Base-by-base conservation (phyloP, 2,329 filamentous ascomycete genomes). In the Neoarthrinium moseri region DNA sequence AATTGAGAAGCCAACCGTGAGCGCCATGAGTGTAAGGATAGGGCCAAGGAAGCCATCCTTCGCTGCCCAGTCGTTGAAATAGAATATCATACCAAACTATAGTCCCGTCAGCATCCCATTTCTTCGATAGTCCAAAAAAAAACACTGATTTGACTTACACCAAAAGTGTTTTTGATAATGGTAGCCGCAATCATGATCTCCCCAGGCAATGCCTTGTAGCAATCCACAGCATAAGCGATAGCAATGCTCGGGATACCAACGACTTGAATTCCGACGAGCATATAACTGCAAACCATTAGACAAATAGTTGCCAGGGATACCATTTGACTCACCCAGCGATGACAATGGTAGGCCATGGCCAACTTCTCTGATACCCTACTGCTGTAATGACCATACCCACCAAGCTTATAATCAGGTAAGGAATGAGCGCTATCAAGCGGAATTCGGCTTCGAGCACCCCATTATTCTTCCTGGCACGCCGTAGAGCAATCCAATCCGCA, bases 201-300 rank as follows among this genome's bases (percentile, higher is more conserved):
- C 2, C 81, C 81, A 0, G 80, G 74, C 2, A 84, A 73, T 0
- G 81, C 75, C 62, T 84, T 84, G 62, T 85, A 84, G 47, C 70
- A 75, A 56, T 84, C 81, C 5, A 84, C 74, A 0, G 79, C 77
- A 56, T 84, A 84, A 13, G 66, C 78, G 20, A 71, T 75, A 3
- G 67, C 71, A 49, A 85, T 83, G 8, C 75, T 72, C 0, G 81
- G 81, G 10, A 85, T 63, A 0, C 78, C 79, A n/a, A 60, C 58
- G 17, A 58, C 55, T 51, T 62, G 55, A 17, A 61, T 39, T 4
- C 62, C 61, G 3, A 62, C 50, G 11, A 61, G 45, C 33, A 45
- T 40, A 8, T 40, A 40, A 6, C 37, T 40, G 7, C 11, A 10
- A 23, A 15, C 10, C 17, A 21, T 38, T 10, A 38, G 35, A 8